Evolutionary conservation across 202 grass and related monocot species (phyloP).

Genomic region (Saccharum hybrid): DNA sequence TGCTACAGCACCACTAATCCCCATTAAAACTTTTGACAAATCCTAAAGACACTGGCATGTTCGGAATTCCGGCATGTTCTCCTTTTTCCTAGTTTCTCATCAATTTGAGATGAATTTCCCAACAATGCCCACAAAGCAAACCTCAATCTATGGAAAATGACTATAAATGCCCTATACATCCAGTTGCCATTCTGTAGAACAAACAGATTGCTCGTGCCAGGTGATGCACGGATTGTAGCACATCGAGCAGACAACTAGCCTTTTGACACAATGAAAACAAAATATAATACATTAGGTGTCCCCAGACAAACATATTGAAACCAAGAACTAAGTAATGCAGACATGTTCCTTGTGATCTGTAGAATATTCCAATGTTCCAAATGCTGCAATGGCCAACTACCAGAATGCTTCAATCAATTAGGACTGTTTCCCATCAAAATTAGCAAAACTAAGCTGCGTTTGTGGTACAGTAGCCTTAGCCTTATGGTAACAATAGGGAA

Average conservation of each 20-base stretch:
- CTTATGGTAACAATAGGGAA: conserved; percentile 29
- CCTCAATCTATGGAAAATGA: conserved; percentile 42
- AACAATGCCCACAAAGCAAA: conserved; percentile 44
- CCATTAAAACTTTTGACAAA: conserved; percentile 13
- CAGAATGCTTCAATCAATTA: conserved; percentile 50
- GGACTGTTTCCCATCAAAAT: conserved; percentile 36
- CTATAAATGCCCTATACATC: conserved; percentile 50
- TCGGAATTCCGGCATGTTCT: not conserved
- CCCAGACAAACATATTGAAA: conserved; percentile 37
- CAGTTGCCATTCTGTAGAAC: conserved; percentile 41
- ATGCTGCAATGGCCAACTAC: conserved; percentile 41
- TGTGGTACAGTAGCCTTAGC: conserved; percentile 32
- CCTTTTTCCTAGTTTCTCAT: conserved; percentile 52
- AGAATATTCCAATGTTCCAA: conserved; percentile 40
- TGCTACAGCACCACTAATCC: conserved; percentile 29
- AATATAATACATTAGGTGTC: conserved; percentile 35
- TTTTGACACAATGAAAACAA: conserved; percentile 44
- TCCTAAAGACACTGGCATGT: conserved; percentile 40
- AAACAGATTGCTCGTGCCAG: conserved; percentile 10
- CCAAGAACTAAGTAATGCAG: conserved; percentile 37
- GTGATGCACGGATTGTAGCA: conserved; percentile 22
- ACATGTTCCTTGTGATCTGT: conserved; percentile 41
- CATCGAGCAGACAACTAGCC: not conserved
- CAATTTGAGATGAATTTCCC: conserved; percentile 37
- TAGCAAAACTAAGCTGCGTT: conserved; percentile 55